phyloP scores from a whole-genome alignment of 352 stramenopile species.

The Phytophthora ohioensis region DNA sequence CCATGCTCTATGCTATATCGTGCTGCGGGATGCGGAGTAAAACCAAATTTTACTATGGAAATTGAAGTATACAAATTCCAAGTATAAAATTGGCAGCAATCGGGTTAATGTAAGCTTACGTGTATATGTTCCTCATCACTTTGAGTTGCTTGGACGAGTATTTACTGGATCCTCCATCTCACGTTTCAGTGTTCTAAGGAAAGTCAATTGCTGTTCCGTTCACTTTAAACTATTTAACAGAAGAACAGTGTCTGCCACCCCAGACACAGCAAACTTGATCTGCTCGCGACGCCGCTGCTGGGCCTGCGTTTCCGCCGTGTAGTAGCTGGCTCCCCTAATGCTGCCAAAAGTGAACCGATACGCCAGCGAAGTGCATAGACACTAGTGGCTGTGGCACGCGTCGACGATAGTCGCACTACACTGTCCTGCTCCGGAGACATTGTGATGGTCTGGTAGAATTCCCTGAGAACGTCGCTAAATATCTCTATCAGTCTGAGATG shows the following conservation, averaged over 20 bases:
- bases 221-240: conserved; percentile 14
- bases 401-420: conserved; percentile 7
- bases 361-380: conserved; percentile 11
- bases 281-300: conserved; percentile 4
- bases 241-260: not conserved
- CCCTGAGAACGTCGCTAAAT: conserved; percentile 6
- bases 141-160: conserved; percentile 3
- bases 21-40: no score
- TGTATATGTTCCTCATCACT: not conserved
- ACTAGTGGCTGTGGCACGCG: conserved; percentile 7
- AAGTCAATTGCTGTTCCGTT: not conserved
- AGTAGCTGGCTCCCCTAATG: not conserved
- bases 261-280: not conserved
- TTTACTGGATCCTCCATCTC: conserved; percentile 8
- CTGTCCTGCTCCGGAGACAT: conserved; percentile 8
- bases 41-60: no score
- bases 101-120: not conserved
- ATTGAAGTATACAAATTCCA: no score
- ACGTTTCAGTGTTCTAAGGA: not conserved
- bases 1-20: no score
- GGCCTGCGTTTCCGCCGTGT: not conserved
- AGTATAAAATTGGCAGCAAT: no score
- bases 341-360: not conserved
- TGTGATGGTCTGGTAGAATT: conserved; percentile 8
- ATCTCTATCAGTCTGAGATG: not conserved